Conservation (phyloP, 345 rosid genomes). For the Gossypium longicalyx region DNA sequence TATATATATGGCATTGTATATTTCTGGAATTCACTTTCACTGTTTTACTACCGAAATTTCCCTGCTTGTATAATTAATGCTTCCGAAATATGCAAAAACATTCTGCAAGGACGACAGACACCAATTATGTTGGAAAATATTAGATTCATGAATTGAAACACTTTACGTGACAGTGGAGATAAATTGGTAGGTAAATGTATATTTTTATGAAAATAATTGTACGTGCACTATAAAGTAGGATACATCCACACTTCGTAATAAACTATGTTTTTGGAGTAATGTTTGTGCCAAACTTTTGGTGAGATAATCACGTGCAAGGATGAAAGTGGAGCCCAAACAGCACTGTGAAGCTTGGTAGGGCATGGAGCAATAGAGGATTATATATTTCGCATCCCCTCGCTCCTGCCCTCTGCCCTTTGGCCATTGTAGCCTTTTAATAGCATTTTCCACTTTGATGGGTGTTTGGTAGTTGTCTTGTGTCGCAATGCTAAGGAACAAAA, state of each 20-base stretch:
- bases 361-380: not conserved
- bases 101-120: not conserved
- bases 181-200: not conserved
- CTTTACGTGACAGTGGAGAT: too few relatives aligned
- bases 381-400: not conserved
- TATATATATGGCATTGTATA: not conserved
- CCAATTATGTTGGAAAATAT: not conserved
- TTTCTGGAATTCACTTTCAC: not conserved
- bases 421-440: constrained; percentile 19
- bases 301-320: constrained; percentile 25
- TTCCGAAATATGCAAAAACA: not conserved
- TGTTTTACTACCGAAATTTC: not conserved
- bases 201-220: not conserved
- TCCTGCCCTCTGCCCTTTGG: not conserved
- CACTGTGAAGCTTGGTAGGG: constrained; percentile 25
- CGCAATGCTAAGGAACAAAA: constrained; percentile 33
- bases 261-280: not conserved
- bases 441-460: constrained; percentile 31
- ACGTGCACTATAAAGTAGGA: not conserved
- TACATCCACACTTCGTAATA: not conserved
- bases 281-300: not conserved
- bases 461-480: constrained; percentile 53
- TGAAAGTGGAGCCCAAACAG: constrained; percentile 45
- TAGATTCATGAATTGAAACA: not conserved
- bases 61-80: not conserved